Conservation (phyloP, 1,139 yeast species). For the Saccharomyces hybrid region DNA sequence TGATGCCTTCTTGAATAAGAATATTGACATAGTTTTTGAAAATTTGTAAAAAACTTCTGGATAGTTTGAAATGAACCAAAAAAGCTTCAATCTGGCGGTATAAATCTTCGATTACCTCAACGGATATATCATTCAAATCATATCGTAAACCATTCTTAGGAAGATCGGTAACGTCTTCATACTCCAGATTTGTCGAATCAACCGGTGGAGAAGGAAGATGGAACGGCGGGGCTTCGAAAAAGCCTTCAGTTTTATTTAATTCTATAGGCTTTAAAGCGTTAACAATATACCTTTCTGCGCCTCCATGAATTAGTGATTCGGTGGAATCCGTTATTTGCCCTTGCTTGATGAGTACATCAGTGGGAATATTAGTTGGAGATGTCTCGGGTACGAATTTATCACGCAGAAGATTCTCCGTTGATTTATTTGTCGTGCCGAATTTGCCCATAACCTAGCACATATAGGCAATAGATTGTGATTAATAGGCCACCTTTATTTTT, state of each 20-base stretch:
- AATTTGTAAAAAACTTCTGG: conserved; percentile 11
- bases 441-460: not conserved
- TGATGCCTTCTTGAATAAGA: conserved; percentile 8
- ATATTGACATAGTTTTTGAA: conserved; percentile 9
- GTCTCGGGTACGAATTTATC: not conserved
- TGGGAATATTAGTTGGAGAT: not conserved
- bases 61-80: conserved; percentile 3
- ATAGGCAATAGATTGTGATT: not conserved
- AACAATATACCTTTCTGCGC: not conserved
- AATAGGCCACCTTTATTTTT: not conserved
- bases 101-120: not conserved
- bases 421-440: not conserved
- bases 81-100: not conserved
- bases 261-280: not conserved
- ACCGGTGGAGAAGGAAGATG: not conserved
- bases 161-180: not conserved
- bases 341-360: not conserved
- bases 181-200: not conserved
- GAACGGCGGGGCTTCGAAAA: not conserved
- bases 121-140: not conserved
- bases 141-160: not conserved
- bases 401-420: not conserved
- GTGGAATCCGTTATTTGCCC: not conserved
- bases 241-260: not conserved
- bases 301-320: not conserved